Evolutionary conservation across 441 rosid species (phyloP), one percentile per base, ranked within the genome.

Genomic region (Populus hybrid): DNA sequence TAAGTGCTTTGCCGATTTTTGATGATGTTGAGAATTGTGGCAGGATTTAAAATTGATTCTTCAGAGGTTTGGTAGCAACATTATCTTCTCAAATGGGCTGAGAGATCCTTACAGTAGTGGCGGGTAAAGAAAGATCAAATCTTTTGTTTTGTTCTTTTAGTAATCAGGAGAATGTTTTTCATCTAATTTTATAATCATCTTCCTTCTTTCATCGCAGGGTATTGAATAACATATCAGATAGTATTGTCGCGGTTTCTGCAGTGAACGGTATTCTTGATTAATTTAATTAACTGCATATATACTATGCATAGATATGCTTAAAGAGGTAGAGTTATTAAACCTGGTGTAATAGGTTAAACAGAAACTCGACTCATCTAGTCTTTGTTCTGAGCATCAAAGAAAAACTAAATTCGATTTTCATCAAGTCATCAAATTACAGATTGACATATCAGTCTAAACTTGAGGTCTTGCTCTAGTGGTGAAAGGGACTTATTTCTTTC

Each of bases 161-260:
- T 67, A 67, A 0, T 3, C 12, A 67, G n/a, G 16, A 24, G 36
- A 0, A 7, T 5, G 28, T n/a, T n/a, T n/a, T 4, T 67, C 11
- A 67, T 24, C 30, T 30, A 28, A 24, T 67, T 30, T 26, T 16
- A 21, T 4, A 73, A 19, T 32, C 21, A 26, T 28, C 36, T 12
- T 67, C 24, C 8, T 2, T 57, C 21, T 23, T 5, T 23, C 28
- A 0, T 78, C 73, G 16, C 77, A 91, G 95, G 82, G 84, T 91
- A n/a, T 77, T 89, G 82, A 84, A 86, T 68, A 82, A 86, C 85
- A 84, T 89, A 72, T 88, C 95, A 26, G 89, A 87, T 6, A 84
- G 80, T 75, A 26, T 90, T 28, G 70, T 84, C 71, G 89, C 91
- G 19, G 80, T 90, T 19, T 68, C 42, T 36, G 80, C 93, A 53